Evolutionary conservation across 139 green algal species (phyloP).

Genomic region (Dunaliella primolecta): DNA sequence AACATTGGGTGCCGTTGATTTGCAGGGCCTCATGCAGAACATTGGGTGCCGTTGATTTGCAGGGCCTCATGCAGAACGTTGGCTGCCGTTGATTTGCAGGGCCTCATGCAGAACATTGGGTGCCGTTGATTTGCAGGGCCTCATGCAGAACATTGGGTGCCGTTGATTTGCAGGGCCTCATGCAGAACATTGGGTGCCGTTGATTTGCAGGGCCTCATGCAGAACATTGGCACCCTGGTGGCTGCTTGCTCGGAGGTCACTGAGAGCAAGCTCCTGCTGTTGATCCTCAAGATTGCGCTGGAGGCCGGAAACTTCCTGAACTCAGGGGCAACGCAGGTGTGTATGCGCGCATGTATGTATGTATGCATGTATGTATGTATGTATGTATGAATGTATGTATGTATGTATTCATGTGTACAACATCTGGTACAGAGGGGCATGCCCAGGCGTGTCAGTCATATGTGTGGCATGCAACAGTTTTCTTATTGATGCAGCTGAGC

Average conservation of each 20-base stretch:
- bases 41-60: not conserved
- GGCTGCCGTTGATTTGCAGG: not conserved
- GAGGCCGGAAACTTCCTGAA: conserved; percentile 62
- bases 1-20: no score
- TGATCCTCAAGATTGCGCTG: conserved; percentile 43
- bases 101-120: not conserved
- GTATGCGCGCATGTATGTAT: not conserved
- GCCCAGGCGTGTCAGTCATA: no score
- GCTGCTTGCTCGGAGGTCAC: conserved; percentile 45
- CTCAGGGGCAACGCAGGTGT: conserved; percentile 18
- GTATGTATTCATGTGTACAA: not conserved
- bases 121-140: not conserved
- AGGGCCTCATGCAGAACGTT: not conserved
- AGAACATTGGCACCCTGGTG: conserved; percentile 15
- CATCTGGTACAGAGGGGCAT: no score
- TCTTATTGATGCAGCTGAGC: no score
- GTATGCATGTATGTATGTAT: not conserved
- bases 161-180: not conserved
- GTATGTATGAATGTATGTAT: not conserved
- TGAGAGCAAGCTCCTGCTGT: conserved; percentile 30
- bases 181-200: not conserved
- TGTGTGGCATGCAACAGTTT: no score
- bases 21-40: not conserved
- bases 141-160: conserved; percentile 8
- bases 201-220: not conserved